Evolutionary conservation across 148 eudicot species (phyloP).

Genomic region (Selenicereus undatus): DNA sequence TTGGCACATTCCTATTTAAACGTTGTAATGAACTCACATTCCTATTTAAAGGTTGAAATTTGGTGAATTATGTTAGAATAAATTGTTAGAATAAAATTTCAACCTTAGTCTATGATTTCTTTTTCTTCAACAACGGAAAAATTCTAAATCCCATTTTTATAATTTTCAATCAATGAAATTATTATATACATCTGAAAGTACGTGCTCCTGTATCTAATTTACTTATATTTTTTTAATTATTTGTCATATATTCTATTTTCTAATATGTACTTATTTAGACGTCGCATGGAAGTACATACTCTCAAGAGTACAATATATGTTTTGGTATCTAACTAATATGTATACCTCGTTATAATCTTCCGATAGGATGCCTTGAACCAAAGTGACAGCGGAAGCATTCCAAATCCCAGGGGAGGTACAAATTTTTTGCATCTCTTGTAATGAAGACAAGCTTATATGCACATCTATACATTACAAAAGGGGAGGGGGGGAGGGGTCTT

Average conservation of each 20-base stretch:
- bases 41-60: not conserved
- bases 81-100: no score
- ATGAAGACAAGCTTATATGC: not conserved
- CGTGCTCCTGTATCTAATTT: no score
- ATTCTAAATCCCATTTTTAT: not conserved
- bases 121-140: not conserved
- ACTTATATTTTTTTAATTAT: no score
- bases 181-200: no score
- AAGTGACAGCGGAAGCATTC: conserved; percentile 67
- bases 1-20: not conserved
- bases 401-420: conserved; percentile 70
- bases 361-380: conserved; percentile 40
- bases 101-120: not conserved
- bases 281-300: no score
- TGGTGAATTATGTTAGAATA: no score
- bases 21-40: not conserved
- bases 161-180: no score
- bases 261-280: no score
- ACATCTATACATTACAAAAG: not conserved
- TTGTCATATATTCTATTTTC: no score
- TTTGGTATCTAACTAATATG: no score
- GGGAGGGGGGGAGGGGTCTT: no score
- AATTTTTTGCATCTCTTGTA: not conserved
- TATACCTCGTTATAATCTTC: not conserved
- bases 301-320: no score